Evolutionary conservation across 1,284 basidiomycete genomes (phyloP).

Genomic region (Agroathelia rolfsii): DNA sequence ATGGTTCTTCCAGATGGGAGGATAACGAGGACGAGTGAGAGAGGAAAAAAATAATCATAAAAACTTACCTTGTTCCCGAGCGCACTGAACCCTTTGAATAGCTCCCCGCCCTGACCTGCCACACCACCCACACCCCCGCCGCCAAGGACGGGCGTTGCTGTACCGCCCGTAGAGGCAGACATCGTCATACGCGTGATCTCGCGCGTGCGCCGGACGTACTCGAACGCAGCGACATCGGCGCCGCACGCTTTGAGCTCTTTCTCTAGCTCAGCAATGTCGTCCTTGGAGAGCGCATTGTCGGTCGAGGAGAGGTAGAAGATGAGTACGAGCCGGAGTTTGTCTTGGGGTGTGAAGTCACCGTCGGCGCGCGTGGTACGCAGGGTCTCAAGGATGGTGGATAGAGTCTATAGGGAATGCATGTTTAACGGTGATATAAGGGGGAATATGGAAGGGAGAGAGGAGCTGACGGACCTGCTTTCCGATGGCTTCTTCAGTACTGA

Average conservation of each 20-base stretch:
- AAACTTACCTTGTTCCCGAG: slow-evolving; percentile 78
- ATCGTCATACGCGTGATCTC: slow-evolving; percentile 90
- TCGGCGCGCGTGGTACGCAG: slow-evolving; percentile 61
- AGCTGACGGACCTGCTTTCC: slow-evolving; percentile 55
- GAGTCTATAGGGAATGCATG: slow-evolving; percentile 53
- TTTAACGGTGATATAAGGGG: slow-evolving; percentile 5
- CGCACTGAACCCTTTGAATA: slow-evolving; percentile 88
- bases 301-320: slow-evolving; percentile 88
- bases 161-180: slow-evolving; percentile 44
- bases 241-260: slow-evolving; percentile 76
- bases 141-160: slow-evolving; percentile 70
- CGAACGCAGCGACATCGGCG: slow-evolving; percentile 77
- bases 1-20: too few species aligned
- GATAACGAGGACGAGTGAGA: too few species aligned
- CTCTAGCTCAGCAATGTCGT: slow-evolving; percentile 84
- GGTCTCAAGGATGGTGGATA: slow-evolving; percentile 74
- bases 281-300: slow-evolving; percentile 73
- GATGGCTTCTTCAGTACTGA: slow-evolving; percentile 91
- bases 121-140: too few species aligned
- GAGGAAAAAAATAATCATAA: too few species aligned
- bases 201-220: slow-evolving; percentile 86
- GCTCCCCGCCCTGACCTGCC: slow-evolving; percentile 60
- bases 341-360: slow-evolving; percentile 60
- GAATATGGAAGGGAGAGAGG: slow-evolving; percentile 1
- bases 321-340: slow-evolving; percentile 90